Evolutionary conservation across 2,329 filamentous ascomycete genomes (phyloP).

Genomic region (Pseudogymnoascus sp.): DNA sequence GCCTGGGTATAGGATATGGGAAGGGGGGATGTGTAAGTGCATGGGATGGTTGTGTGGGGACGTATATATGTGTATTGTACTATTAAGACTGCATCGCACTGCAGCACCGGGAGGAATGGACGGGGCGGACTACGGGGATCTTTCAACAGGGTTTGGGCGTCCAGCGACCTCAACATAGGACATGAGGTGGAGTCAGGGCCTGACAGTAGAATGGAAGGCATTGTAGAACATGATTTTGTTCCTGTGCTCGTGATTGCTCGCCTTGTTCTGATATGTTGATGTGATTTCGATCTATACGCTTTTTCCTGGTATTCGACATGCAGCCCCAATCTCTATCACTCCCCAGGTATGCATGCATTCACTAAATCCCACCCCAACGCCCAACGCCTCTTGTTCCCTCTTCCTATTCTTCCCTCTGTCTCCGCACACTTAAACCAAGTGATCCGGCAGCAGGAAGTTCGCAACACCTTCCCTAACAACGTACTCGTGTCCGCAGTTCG

Average conservation of each 20-base stretch:
- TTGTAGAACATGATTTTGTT: conserved; percentile 1
- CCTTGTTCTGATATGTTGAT: background rate
- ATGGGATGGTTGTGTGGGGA: background rate
- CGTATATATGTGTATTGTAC: conserved; percentile 9
- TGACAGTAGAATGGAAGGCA: background rate
- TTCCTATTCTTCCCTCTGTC: background rate
- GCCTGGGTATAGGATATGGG: background rate
- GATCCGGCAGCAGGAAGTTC: conserved; percentile 89
- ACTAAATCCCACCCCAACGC: conserved; percentile 1
- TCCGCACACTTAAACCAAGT: conserved; percentile 56
- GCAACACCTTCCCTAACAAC: conserved; percentile 91
- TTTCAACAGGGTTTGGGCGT: conserved; percentile 7
- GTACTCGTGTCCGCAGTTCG: conserved; percentile 88
- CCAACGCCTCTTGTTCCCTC: background rate
- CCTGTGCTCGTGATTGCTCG: background rate
- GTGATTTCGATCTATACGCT: background rate
- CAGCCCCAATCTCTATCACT: background rate
- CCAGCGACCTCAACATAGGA: conserved; percentile 6
- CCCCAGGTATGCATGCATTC: conserved; percentile 2
- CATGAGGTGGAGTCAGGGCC: background rate
- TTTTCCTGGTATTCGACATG: background rate
- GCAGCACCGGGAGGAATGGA: background rate
- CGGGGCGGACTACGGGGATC: background rate
- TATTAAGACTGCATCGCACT: background rate
- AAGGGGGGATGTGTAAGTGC: background rate